Evolutionary conservation across 129 eudicot species (phyloP).

Genomic region (Helianthus annuus): DNA sequence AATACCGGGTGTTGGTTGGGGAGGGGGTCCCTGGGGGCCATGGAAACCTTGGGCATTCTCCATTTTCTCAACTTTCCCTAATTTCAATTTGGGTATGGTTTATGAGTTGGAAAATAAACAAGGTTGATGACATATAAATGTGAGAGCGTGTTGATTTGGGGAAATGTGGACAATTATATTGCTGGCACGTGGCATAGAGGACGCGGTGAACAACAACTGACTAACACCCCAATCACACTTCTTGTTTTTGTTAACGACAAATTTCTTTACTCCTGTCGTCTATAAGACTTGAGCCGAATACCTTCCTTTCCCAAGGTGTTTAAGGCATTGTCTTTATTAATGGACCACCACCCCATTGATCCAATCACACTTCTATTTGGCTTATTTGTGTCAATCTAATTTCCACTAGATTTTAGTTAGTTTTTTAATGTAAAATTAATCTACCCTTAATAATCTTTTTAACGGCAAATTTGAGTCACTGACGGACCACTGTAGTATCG

Average conservation of each 20-base stretch:
- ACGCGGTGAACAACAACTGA: constrained; percentile 30
- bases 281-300: too few species aligned
- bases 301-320: too few species aligned
- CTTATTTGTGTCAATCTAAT: neutral
- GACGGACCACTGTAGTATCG: too few species aligned
- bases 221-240: constrained; percentile 20
- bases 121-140: constrained; percentile 29
- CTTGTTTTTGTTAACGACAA: too few species aligned
- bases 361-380: neutral
- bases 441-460: too few species aligned
- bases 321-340: too few species aligned
- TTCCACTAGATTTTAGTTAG: neutral
- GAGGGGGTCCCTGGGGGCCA: constrained; percentile 52
- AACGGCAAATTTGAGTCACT: too few species aligned
- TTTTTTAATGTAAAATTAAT: too few species aligned
- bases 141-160: constrained; percentile 19
- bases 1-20: constrained; percentile 32
- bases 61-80: constrained; percentile 27
- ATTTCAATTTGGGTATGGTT: neutral
- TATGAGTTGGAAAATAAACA: neutral
- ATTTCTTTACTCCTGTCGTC: too few species aligned
- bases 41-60: constrained; percentile 56
- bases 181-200: constrained; percentile 25
- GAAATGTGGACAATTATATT: constrained; percentile 28
- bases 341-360: too few species aligned